A percentile compares a stretch with the other conserved stretches of the same genome.
These are phyloP conservation scores for Ramichloridium luteum DNA, from an alignment of 2,329 filamentous ascomycete species.

Conservation along the genomic window DNA sequence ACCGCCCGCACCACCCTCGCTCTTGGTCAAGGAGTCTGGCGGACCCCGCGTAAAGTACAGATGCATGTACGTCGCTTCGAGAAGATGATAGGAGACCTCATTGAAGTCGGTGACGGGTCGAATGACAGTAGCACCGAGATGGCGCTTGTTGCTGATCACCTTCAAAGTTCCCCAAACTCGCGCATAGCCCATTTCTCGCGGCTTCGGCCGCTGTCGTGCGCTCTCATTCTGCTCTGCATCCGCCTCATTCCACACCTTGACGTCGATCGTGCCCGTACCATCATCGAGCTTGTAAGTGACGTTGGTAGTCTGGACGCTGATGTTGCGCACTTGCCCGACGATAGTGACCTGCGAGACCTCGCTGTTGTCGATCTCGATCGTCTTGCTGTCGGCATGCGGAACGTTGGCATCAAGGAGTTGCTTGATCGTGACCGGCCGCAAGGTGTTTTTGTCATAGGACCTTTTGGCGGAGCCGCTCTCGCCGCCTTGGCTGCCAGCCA, in stretches of 20 bases:
- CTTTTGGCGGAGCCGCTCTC: slow-evolving; percentile 30
- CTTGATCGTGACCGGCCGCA: slow-evolving; percentile 91
- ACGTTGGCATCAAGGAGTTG: slow-evolving; percentile 77
- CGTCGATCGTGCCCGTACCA: slow-evolving; percentile 79
- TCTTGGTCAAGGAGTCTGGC: slow-evolving; percentile 28
- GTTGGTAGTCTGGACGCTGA: slow-evolving; percentile 79
- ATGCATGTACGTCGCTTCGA: slow-evolving; percentile 83
- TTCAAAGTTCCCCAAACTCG: slow-evolving; percentile 78
- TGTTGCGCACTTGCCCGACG: slow-evolving; percentile 78
- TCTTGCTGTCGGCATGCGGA: slow-evolving; percentile 56
- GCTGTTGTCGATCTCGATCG: slow-evolving; percentile 68
- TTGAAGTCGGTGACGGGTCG: slow-evolving; percentile 74
- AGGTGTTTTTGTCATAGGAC: slow-evolving; percentile 65
- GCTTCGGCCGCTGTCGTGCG: slow-evolving; percentile 34
- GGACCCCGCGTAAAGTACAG: slow-evolving; percentile 67
- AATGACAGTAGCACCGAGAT: slow-evolving; percentile 69
- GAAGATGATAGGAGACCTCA: slow-evolving; percentile 82
- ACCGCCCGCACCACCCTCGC: neutral
- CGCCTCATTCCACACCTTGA: slow-evolving; percentile 71
- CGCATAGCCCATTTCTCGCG: slow-evolving; percentile 66
- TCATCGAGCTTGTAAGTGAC: slow-evolving; percentile 90
- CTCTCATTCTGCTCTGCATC: slow-evolving; percentile 35
- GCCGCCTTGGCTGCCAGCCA: slow-evolving; percentile 35
- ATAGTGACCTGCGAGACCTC: slow-evolving; percentile 65
- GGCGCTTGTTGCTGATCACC: slow-evolving; percentile 69